Evolutionary conservation across 768 basidiomycete species (phyloP).

Genomic region (Clitopilus hobsonii): DNA sequence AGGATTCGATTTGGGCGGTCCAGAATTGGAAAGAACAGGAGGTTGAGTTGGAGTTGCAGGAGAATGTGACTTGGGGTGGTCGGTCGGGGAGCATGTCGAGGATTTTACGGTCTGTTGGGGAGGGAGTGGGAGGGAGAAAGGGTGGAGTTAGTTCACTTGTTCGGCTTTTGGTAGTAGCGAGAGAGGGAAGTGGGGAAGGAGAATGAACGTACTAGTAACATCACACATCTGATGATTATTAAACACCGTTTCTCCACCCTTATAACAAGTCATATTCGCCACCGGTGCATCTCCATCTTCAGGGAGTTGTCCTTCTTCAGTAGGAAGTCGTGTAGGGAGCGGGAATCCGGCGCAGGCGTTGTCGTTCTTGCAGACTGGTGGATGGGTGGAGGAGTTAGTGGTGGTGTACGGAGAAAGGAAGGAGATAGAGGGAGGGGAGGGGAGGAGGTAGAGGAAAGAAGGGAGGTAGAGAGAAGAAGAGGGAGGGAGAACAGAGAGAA

Average conservation of each 20-base stretch:
- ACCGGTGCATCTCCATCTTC: constrained; percentile 19
- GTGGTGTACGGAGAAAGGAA: background rate
- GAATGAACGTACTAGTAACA: constrained; percentile 82
- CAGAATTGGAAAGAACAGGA: constrained; percentile 97
- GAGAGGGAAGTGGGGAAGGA: background rate
- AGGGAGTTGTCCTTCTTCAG: too few relatives aligned
- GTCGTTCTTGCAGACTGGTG: constrained; percentile 83
- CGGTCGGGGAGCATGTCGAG: constrained; percentile 86
- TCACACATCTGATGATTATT: constrained; percentile 97
- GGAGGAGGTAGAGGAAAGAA: background rate
- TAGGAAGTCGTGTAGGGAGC: constrained; percentile 39
- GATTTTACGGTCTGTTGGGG: constrained; percentile 81
- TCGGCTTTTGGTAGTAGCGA: background rate
- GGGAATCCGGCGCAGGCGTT: constrained; percentile 78
- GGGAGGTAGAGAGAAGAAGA: background rate
- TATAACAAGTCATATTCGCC: constrained; percentile 89
- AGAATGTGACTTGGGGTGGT: constrained; percentile 95
- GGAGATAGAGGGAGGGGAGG: background rate
- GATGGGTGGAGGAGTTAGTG: constrained; percentile 3
- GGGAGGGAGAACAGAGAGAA: background rate
- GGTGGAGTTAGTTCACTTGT: too few relatives aligned
- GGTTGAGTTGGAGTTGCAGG: constrained; percentile 60
- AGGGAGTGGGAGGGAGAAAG: too few relatives aligned
- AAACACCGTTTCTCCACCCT: constrained; percentile 88
- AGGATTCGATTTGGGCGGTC: constrained; percentile 92